These are phyloP conservation scores for Aspergillus glaucus DNA, from an alignment of 2,329 filamentous ascomycete species.

Conservation along the genomic window DNA sequence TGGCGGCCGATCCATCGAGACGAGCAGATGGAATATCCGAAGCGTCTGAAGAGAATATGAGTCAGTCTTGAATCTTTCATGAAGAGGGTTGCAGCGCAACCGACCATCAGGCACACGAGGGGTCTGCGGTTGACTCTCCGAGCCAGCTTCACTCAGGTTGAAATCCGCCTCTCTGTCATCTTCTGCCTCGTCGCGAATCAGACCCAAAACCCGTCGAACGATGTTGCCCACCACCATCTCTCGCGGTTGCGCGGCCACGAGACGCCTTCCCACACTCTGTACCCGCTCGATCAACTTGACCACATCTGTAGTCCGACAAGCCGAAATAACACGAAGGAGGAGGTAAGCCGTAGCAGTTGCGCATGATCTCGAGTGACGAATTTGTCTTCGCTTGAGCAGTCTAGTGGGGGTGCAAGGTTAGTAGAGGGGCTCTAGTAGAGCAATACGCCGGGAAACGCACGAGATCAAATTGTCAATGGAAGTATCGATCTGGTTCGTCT, in stretches of 20 bases:
- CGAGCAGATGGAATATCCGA: conserved; percentile 20
- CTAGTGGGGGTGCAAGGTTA: conserved; percentile 40
- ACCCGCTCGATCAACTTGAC: conserved; percentile 74
- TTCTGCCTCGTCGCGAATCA: conserved; percentile 86
- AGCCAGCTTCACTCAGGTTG: conserved; percentile 54
- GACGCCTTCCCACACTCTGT: conserved; percentile 66
- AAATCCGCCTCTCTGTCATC: conserved; percentile 66
- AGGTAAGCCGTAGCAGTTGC: conserved; percentile 87
- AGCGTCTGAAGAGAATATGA: conserved; percentile 15
- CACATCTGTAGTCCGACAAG: conserved; percentile 70
- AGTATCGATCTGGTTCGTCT: conserved; percentile 66
- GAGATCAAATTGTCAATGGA: conserved; percentile 79
- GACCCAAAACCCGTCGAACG: conserved; percentile 77
- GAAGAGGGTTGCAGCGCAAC: conserved; percentile 3
- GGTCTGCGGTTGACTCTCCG: conserved; percentile 45
- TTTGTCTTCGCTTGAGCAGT: conserved; percentile 84
- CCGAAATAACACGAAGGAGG: conserved; percentile 77
- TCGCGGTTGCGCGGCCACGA: conserved; percentile 77
- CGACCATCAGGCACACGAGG: conserved; percentile 32
- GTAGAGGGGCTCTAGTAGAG: conserved; percentile 7
- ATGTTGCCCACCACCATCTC: conserved; percentile 95
- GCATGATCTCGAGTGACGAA: conserved; percentile 78
- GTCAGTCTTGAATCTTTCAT: not conserved
- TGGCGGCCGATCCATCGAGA: conserved; percentile 30
- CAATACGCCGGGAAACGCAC: conserved; percentile 45